phyloP scores from a whole-genome alignment of 2,329 filamentous ascomycete species.

The Monosporascus sp. region DNA sequence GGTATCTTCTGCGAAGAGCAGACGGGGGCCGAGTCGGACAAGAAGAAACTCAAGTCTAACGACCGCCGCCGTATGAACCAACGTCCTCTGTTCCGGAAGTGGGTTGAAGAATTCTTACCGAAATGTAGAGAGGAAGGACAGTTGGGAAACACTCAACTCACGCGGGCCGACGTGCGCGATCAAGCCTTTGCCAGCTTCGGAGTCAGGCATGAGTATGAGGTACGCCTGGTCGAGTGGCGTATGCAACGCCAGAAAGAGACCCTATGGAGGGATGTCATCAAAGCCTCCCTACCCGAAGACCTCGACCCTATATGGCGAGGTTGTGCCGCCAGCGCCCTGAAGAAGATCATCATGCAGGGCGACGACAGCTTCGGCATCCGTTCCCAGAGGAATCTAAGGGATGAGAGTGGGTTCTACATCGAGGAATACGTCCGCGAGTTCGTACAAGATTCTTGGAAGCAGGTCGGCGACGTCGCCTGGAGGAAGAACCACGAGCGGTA shows the following conservation, averaged over 20 bases:
- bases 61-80: slow-evolving; percentile 51
- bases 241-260: slow-evolving; percentile 33
- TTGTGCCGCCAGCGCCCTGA: slow-evolving; percentile 37
- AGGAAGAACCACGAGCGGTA: slow-evolving; percentile 15
- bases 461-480: slow-evolving; percentile 31
- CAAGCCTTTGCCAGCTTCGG: slow-evolving; percentile 50
- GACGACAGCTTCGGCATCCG: slow-evolving; percentile 33
- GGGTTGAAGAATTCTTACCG: slow-evolving; percentile 61
- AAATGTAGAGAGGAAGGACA: slow-evolving; percentile 36
- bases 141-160: slow-evolving; percentile 21
- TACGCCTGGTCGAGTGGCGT: slow-evolving; percentile 36
- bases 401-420: slow-evolving; percentile 38
- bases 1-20: slow-evolving; percentile 7
- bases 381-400: slow-evolving; percentile 21
- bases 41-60: slow-evolving; percentile 41
- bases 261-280: slow-evolving; percentile 43
- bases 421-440: slow-evolving; percentile 37
- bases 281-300: slow-evolving; percentile 27
- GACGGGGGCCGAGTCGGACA: slow-evolving; percentile 24
- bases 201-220: slow-evolving; percentile 38
- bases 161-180: slow-evolving; percentile 41
- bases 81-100: slow-evolving; percentile 53
- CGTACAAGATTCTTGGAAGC: slow-evolving; percentile 32
- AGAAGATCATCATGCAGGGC: slow-evolving; percentile 43
- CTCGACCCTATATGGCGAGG: slow-evolving; percentile 27